Conservation (phyloP, 345 rosid genomes). For the Citrus sinensis region DVS_A1.0 CM039165.1:30670001-30670500, state of each 20-base stretch:
- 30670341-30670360: background rate
- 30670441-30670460: conserved; percentile 39
- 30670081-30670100: background rate
- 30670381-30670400: background rate
- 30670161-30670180: background rate
- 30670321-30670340: background rate
- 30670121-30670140: background rate
- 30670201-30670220: background rate
- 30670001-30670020: background rate
- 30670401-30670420: conserved; percentile 2
- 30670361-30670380: background rate
- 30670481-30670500: conserved; percentile 79
- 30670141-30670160: background rate
- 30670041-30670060: background rate
- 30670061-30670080: background rate
- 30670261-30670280: background rate
- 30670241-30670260: background rate
- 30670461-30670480: conserved; percentile 53
- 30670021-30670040: background rate
- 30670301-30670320: background rate
- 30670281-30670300: background rate
- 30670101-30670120: background rate
- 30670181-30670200: background rate
- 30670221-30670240: background rate
- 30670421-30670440: conserved; percentile 22